Evolutionary conservation across 495 filamentous ascomycete species (phyloP), one percentile per base, ranked within the genome.

Genomic region (Penicillium coprophilum): DNA sequence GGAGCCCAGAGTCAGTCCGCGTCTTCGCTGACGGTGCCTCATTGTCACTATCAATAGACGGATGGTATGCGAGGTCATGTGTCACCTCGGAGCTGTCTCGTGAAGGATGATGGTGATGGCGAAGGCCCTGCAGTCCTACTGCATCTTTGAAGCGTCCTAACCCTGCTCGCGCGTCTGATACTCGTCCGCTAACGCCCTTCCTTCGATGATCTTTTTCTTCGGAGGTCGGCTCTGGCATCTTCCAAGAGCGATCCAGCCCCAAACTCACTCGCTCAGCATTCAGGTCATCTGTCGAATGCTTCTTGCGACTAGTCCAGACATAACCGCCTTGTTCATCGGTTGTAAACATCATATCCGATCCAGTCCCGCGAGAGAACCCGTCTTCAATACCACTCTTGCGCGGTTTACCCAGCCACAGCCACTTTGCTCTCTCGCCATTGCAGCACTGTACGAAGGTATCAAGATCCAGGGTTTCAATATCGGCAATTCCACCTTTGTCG

Each of bases 391-490:
- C 78, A 52, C 78, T 80, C 66, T 90, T 90, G 50, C 81, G 84
- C 12, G 87, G 80, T 64, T 96, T 98, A 9, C 95, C 95, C 48
- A 87, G 80, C 95, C 95, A 98, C 10, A 98, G 77, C 87, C 90
- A 97, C 69, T 96, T 97, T 11, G 87, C 79, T 50, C 89, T 82
- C 65, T 90, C 87, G 28, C 94, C 94, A 50, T 82, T 85, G 1
- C 87, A 82, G 31, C 96, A 74, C 53, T 84, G 82, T 28, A 89
- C 79, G 58, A 97, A 94, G 36, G 80, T 87, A 55, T 95, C 92
- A 31, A 98, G 81, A 63, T 97, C 91, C 10, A 89, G 73, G 3
- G 91, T 97, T 72, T 98, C 94, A 32, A 97, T 83, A 56, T 94
- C 93, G 15, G 88, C 91, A 63, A 96, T 95, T 27, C 90, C 88